phyloP scores from a whole-genome alignment of 129 eudicot genomes.

The Saussurea involucrata region DNA sequence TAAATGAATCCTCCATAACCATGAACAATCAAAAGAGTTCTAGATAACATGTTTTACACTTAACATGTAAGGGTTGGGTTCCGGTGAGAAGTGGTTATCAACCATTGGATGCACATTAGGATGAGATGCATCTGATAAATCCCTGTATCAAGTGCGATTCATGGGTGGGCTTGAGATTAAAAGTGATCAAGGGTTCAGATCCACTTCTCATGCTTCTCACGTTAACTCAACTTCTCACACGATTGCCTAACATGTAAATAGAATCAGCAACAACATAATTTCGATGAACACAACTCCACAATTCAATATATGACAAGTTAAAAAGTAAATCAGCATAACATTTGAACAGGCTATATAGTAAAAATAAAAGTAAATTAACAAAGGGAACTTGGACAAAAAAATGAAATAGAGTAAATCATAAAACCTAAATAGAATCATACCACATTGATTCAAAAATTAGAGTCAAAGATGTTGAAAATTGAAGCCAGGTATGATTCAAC shows the following conservation, averaged over 20 bases:
- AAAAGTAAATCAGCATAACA: background rate
- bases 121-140: too few relatives aligned
- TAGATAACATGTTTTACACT: background rate
- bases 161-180: too few relatives aligned
- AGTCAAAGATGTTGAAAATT: background rate
- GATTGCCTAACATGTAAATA: background rate
- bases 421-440: background rate
- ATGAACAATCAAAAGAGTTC: background rate
- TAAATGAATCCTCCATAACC: background rate
- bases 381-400: background rate
- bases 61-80: too few relatives aligned
- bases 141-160: too few relatives aligned
- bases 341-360: background rate
- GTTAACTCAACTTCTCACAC: too few relatives aligned
- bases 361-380: background rate
- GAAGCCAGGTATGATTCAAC: background rate
- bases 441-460: background rate
- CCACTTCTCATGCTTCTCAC: too few relatives aligned
- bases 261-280: background rate
- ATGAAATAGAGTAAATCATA: background rate
- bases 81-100: too few relatives aligned
- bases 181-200: too few relatives aligned
- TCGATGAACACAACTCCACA: background rate
- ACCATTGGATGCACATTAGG: too few relatives aligned
- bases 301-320: background rate